phyloP scores from a whole-genome alignment of 495 filamentous ascomycete genomes.

The Evansstolkia leycettana region DNA sequence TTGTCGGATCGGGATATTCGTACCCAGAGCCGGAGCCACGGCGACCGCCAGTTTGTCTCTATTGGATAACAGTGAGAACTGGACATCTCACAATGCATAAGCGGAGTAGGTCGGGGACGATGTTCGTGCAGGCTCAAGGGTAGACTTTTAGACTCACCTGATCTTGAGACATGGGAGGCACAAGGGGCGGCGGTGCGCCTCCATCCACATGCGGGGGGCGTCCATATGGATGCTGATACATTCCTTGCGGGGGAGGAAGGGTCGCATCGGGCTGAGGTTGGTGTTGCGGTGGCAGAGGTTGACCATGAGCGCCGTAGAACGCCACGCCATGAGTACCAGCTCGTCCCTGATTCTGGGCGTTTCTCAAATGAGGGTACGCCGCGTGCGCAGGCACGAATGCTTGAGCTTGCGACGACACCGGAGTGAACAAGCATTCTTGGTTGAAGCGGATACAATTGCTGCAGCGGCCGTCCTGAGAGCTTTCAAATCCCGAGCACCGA shows the following conservation, averaged over 20 bases:
- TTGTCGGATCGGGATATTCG: constrained; percentile 43
- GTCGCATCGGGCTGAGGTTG: constrained; percentile 36
- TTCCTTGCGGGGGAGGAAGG: constrained; percentile 37
- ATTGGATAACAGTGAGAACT: constrained; percentile 6
- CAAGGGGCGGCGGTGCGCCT: constrained; percentile 27
- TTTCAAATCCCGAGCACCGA: constrained; percentile 74
- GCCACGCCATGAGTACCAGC: constrained; percentile 26
- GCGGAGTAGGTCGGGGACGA: no score
- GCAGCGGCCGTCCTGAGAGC: constrained; percentile 64
- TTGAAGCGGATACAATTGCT: constrained; percentile 71
- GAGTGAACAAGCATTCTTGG: constrained; percentile 79
- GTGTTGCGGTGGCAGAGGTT: constrained; percentile 50
- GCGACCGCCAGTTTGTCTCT: constrained; percentile 31
- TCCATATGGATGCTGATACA: constrained; percentile 28
- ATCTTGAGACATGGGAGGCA: constrained; percentile 26
- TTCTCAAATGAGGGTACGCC: constrained; percentile 49
- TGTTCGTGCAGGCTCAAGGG: constrained; percentile 6
- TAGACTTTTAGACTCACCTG: constrained; percentile 27
- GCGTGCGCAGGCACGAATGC: constrained; percentile 75
- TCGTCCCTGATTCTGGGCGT: constrained; percentile 29
- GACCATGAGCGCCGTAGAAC: constrained; percentile 67
- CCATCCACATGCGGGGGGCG: constrained; percentile 19
- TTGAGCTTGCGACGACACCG: constrained; percentile 71
- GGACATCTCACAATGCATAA: no score
- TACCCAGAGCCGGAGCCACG: constrained; percentile 36